A percentile compares a stretch with the other conserved stretches of the same genome.
These are phyloP conservation scores for Fonsecaea nubica DNA, from an alignment of 2,329 filamentous ascomycete species.

Conservation along the genomic window DNA sequence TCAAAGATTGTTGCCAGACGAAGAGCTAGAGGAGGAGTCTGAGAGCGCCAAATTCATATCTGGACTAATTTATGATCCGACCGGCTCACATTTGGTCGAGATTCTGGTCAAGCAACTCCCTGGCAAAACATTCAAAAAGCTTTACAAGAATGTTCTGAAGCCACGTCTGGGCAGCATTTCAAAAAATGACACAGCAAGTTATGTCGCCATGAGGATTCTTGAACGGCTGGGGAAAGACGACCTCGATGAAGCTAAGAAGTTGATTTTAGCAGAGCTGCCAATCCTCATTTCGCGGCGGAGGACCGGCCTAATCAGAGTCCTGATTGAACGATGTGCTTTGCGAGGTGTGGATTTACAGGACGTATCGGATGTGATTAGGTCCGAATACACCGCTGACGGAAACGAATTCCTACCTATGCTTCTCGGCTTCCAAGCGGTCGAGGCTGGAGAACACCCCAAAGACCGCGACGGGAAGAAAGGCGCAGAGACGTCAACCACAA, in stretches of 20 bases:
- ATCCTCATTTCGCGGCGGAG: slow-evolving; percentile 76
- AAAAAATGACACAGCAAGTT: slow-evolving; percentile 88
- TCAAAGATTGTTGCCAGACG: slow-evolving; percentile 78
- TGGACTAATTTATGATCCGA: slow-evolving; percentile 83
- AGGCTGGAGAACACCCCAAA: slow-evolving; percentile 50
- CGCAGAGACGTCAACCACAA: slow-evolving; percentile 41
- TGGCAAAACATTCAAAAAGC: slow-evolving; percentile 86
- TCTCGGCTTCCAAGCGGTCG: slow-evolving; percentile 59
- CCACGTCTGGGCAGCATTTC: slow-evolving; percentile 79
- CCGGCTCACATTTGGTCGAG: slow-evolving; percentile 89
- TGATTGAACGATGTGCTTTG: slow-evolving; percentile 81
- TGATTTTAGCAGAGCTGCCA: slow-evolving; percentile 74
- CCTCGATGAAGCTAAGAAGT: slow-evolving; percentile 72
- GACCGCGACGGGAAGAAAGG: slow-evolving; percentile 58
- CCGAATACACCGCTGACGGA: slow-evolving; percentile 61
- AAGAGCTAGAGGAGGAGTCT: slow-evolving; percentile 73
- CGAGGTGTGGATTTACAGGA: slow-evolving; percentile 65
- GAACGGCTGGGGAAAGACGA: slow-evolving; percentile 87
- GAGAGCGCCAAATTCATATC: slow-evolving; percentile 83
- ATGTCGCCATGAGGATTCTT: slow-evolving; percentile 81
- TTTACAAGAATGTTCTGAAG: slow-evolving; percentile 81
- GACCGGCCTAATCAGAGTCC: slow-evolving; percentile 76
- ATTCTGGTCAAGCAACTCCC: slow-evolving; percentile 80
- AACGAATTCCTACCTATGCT: slow-evolving; percentile 64
- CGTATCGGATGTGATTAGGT: slow-evolving; percentile 64